Percentiles rank a stretch among this genome's conserved stretches.
These are phyloP conservation scores for Ramalina intermedia DNA, from an alignment of 495 filamentous ascomycete genomes.

Conservation along the genomic window DNA sequence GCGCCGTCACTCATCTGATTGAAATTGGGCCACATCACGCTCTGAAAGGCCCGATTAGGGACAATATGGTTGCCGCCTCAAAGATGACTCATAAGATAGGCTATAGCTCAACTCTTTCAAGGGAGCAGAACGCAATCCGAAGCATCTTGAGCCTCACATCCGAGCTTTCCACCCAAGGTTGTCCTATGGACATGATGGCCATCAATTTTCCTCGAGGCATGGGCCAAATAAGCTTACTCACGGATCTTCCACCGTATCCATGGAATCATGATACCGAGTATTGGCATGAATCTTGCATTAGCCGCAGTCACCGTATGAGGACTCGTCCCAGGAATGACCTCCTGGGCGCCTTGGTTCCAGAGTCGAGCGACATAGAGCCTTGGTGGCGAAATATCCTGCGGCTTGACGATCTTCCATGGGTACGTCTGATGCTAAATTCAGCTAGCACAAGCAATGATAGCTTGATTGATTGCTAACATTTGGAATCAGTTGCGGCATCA, in stretches of 20 bases:
- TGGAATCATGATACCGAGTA: slow-evolving; percentile 15
- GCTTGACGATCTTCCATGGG: slow-evolving; percentile 7
- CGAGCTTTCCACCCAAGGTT: not conserved
- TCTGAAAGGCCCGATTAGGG: slow-evolving; percentile 30
- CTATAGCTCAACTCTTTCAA: slow-evolving; percentile 5
- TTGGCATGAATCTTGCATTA: slow-evolving; percentile 11
- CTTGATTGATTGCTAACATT: not conserved
- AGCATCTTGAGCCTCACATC: not conserved
- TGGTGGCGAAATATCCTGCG: slow-evolving; percentile 10
- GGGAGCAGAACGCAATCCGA: slow-evolving; percentile 3
- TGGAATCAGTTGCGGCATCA: not conserved
- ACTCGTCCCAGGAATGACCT: slow-evolving; percentile 19
- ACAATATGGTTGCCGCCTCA: not conserved
- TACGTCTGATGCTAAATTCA: slow-evolving; percentile 3
- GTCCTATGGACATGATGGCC: not conserved
- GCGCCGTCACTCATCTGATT: slow-evolving; percentile 10
- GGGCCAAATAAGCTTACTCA: not conserved
- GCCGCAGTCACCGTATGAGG: slow-evolving; percentile 15
- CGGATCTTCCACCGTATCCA: slow-evolving; percentile 1
- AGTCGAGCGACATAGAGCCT: slow-evolving; percentile 7
- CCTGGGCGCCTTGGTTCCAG: slow-evolving; percentile 16
- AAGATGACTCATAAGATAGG: not conserved
- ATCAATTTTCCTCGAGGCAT: not conserved
- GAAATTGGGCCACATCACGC: slow-evolving; percentile 46
- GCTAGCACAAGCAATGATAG: slow-evolving; percentile 1